phyloP scores from a whole-genome alignment of 192 early-diverging fungal species.

The Entophlyctis helioformis region DNA sequence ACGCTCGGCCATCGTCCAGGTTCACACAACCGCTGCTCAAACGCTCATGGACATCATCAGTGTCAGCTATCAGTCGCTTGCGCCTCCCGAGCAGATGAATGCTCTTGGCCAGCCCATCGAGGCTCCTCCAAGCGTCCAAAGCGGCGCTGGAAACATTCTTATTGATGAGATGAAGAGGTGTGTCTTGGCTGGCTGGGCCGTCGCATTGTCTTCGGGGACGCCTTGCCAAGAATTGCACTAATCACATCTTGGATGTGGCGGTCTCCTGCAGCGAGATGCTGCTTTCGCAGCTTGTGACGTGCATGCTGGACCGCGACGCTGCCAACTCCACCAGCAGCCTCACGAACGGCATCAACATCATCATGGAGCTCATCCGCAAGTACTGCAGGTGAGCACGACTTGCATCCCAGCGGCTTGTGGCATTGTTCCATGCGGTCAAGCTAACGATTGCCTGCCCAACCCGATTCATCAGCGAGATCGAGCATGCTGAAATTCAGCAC shows the following conservation, averaged over 20 bases:
- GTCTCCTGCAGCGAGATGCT: constrained; percentile 49
- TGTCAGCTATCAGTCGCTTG: constrained; percentile 42
- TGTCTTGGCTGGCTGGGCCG: background rate
- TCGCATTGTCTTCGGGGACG: background rate
- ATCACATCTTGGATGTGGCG: background rate
- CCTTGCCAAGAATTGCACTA: background rate
- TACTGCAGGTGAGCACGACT: constrained; percentile 87
- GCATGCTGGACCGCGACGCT: constrained; percentile 72
- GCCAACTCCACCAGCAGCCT: constrained; percentile 77
- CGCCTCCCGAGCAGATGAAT: constrained; percentile 15
- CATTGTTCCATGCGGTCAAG: too few relatives aligned
- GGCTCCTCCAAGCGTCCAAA: background rate
- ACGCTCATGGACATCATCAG: constrained; percentile 74
- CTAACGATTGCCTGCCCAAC: background rate
- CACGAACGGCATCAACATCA: constrained; percentile 88
- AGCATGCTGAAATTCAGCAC: constrained; percentile 45
- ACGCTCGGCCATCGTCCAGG: constrained; percentile 20
- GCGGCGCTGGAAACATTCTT: constrained; percentile 23
- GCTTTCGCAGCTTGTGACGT: constrained; percentile 64
- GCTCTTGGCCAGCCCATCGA: too few relatives aligned
- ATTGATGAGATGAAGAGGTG: constrained; percentile 40
- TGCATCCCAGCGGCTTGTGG: too few relatives aligned
- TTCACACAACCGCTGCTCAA: constrained; percentile 69
- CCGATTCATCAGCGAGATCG: constrained; percentile 33
- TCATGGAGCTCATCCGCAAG: constrained; percentile 94